phyloP scores from a whole-genome alignment of 441 rosid species.

The Lepidium campestre region DNA sequence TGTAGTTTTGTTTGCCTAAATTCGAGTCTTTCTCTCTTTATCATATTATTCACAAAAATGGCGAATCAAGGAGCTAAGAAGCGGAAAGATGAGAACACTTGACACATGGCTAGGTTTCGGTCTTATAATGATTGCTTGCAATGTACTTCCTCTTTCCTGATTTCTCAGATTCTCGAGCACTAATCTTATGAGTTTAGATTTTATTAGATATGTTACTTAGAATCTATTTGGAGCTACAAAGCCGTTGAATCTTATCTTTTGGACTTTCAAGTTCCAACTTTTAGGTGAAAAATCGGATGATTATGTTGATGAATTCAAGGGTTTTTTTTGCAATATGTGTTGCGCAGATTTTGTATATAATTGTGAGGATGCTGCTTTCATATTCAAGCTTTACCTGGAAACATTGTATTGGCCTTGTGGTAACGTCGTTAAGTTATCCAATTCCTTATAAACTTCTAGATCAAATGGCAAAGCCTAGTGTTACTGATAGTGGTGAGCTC shows the following conservation, averaged over 20 bases:
- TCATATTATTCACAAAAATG: too few relatives aligned
- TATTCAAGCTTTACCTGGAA: conserved; percentile 13
- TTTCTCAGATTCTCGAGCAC: not conserved
- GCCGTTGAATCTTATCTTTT: too few relatives aligned
- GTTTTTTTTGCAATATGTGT: not conserved
- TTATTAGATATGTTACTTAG: too few relatives aligned
- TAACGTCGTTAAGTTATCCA: not conserved
- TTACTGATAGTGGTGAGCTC: conserved; percentile 10
- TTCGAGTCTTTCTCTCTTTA: too few relatives aligned
- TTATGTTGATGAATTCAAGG: not conserved
- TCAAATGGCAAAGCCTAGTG: conserved; percentile 6
- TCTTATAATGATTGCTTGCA: not conserved
- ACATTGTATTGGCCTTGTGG: not conserved
- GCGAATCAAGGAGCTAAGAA: conserved; percentile 12
- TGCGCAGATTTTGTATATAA: not conserved
- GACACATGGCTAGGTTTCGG: not conserved
- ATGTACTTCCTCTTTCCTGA: not conserved
- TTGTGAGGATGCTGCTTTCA: not conserved
- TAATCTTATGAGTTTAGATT: not conserved
- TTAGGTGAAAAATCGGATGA: too few relatives aligned
- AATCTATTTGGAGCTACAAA: too few relatives aligned
- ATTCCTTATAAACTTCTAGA: not conserved
- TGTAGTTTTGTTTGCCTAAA: too few relatives aligned
- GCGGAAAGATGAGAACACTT: not conserved
- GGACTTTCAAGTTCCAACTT: too few relatives aligned